These are phyloP conservation scores for Colletotrichum limetticola DNA, from an alignment of 2,329 filamentous ascomycete species.

Conservation along the genomic window DNA sequence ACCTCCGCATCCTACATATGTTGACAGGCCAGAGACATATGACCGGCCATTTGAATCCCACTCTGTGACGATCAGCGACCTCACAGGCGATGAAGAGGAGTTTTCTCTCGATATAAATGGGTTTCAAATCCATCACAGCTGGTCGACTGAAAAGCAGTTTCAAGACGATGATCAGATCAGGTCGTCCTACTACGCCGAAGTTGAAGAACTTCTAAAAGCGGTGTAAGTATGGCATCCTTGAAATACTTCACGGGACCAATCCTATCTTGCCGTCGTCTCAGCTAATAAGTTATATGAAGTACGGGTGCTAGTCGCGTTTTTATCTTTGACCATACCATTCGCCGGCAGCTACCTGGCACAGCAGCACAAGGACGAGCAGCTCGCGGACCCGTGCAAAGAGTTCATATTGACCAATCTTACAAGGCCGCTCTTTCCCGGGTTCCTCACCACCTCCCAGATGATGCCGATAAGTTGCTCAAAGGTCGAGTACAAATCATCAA, in stretches of 20 bases:
- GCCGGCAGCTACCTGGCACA: conserved; percentile 53
- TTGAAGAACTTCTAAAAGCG: conserved; percentile 73
- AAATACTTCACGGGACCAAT: no score
- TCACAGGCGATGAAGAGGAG: conserved; percentile 47
- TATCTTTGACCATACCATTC: conserved; percentile 73
- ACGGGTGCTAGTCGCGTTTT: conserved; percentile 66
- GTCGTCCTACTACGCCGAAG: conserved; percentile 76
- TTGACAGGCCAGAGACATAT: conserved; percentile 48
- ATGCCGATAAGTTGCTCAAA: conserved; percentile 54
- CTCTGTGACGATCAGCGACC: conserved; percentile 46
- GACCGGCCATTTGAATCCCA: conserved; percentile 42
- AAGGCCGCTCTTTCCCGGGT: conserved; percentile 52
- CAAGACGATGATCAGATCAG: conserved; percentile 71
- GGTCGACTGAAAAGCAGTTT: conserved; percentile 49
- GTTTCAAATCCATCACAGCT: conserved; percentile 47
- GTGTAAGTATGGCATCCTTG: conserved; percentile 48
- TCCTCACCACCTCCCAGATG: conserved; percentile 56
- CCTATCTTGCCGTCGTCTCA: neutral
- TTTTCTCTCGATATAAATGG: conserved; percentile 52
- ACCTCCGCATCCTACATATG: conserved; percentile 48
- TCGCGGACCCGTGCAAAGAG: conserved; percentile 59
- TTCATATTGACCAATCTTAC: conserved; percentile 67
- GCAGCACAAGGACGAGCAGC: conserved; percentile 57
- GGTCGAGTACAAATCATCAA: conserved; percentile 64
- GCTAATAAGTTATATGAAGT: conserved; percentile 45